Conservation (phyloP, 805 yeast species). For the Barnettozyma sp. region DNA sequence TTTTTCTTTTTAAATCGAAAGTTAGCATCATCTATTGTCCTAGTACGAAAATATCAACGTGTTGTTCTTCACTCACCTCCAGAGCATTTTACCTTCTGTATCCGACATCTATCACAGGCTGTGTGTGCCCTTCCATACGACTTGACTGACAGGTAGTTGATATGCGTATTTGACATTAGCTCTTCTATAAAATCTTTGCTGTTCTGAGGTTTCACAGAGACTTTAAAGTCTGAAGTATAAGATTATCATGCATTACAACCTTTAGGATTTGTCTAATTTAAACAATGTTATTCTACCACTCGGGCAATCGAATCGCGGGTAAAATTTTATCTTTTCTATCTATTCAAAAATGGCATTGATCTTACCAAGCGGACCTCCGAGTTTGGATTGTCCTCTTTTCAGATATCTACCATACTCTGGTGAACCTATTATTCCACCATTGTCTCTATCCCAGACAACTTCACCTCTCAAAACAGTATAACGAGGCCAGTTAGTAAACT, state of each 20-base stretch:
- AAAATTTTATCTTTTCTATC: background rate
- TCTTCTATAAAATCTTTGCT: too few species aligned
- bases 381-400: slow-evolving; percentile 22
- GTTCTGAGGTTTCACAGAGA: too few species aligned
- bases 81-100: slow-evolving; percentile 23
- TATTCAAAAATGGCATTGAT: slow-evolving; percentile 20
- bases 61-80: slow-evolving; percentile 21
- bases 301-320: background rate
- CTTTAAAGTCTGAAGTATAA: too few species aligned
- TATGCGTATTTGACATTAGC: too few species aligned
- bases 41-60: too few species aligned
- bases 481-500: slow-evolving; percentile 40
- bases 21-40: too few species aligned
- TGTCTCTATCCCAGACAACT: slow-evolving; percentile 27
- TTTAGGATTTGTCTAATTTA: too few species aligned
- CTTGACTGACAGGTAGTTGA: slow-evolving; percentile 18
- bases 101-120: slow-evolving; percentile 20
- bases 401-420: slow-evolving; percentile 23
- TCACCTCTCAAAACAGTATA: slow-evolving; percentile 35
- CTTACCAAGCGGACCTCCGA: slow-evolving; percentile 20
- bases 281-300: too few species aligned
- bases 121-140: slow-evolving; percentile 18
- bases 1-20: too few species aligned
- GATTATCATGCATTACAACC: too few species aligned
- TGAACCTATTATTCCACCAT: slow-evolving; percentile 17